phyloP scores from a whole-genome alignment of 345 rosid genomes.

The Populus davidiana region DNA sequence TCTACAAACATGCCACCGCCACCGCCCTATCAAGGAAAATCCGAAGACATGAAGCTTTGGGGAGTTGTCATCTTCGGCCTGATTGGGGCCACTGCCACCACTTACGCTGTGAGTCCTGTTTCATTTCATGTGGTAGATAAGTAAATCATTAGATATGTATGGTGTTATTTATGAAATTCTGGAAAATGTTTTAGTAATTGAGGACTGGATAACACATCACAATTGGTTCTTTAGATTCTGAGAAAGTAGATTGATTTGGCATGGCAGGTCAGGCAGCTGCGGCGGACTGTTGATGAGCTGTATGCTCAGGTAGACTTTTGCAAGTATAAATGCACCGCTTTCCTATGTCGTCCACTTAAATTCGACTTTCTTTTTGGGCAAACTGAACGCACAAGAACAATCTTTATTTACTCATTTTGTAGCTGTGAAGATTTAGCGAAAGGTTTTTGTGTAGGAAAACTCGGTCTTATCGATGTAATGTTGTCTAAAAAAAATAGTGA shows the following conservation, averaged over 20 bases:
- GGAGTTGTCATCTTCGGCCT: conserved; percentile 66
- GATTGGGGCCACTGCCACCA: conserved; percentile 88
- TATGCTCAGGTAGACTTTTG: conserved; percentile 53
- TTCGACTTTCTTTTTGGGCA: background rate
- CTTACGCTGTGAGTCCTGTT: conserved; percentile 59
- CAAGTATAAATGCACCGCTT: background rate
- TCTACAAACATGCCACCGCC: conserved; percentile 19
- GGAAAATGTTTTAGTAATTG: background rate
- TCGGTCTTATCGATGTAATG: too few relatives aligned
- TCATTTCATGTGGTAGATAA: background rate
- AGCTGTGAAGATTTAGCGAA: too few relatives aligned
- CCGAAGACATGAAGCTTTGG: conserved; percentile 63
- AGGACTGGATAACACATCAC: background rate
- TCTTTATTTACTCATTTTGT: background rate
- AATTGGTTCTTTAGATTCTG: background rate
- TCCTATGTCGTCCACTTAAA: background rate
- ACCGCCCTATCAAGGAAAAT: conserved; percentile 24
- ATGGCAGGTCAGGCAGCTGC: conserved; percentile 76
- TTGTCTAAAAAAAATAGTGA: too few relatives aligned
- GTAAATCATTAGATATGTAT: too few relatives aligned
- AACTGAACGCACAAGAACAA: background rate
- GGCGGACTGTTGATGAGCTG: conserved; percentile 74
- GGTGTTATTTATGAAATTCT: too few relatives aligned
- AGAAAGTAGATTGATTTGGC: conserved; percentile 17
- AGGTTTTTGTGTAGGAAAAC: too few relatives aligned